Evolutionary conservation across 257 asterid genomes (phyloP), one percentile per base, ranked within the genome.

Genomic region (Nemophila menziesii): DNA sequence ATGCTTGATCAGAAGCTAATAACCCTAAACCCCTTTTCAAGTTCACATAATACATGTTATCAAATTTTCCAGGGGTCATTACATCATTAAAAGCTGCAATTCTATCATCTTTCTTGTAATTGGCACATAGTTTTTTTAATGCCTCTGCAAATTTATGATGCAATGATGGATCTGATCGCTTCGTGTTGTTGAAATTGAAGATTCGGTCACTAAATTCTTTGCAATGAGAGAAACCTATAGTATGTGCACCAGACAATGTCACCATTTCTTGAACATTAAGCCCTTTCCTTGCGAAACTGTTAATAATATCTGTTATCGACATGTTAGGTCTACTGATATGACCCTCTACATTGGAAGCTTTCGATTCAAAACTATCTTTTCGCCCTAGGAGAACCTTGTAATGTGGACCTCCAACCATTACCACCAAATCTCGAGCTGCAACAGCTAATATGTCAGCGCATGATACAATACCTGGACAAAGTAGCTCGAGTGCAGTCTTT

Each of bases 181-280:
- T 46, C 0, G 52, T 50, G 5, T 41, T 33, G 55, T 72, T 71
- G 71, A 46, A 69, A 0, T 72, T 63, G 66, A 55, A 83, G 56
- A 87, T 54, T 17, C 95, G 37, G 33, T 69, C 0, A 1, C 86
- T 65, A 56, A 87, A 87, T 22, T 80, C 78, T 1, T 75, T 47
- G 58, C 93, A 80, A 50, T 87, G 95, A 1, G 97, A 61, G 61
- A 87, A 83, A 0, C 97, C 95, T 14, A 87, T 60, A 1, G 95
- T 87, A 63, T 83, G 97, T 3, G 95, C 93, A 4, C 95, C 93
- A 15, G 68, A 11, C 23, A 87, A 63, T 3, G 93, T 71, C 7
- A 87, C 97, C 89, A 83, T 75, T 41, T 87, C 97, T 44, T 62
- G 64, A 3, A 73, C 48, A 43, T 13, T 20, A 56, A 77, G 62